Percentiles rank a stretch among this genome's conserved stretches.
Evolutionary conservation across 2,329 filamentous ascomycete genomes (phyloP).

Genomic region (Aspergillus costaricaensis): DNA sequence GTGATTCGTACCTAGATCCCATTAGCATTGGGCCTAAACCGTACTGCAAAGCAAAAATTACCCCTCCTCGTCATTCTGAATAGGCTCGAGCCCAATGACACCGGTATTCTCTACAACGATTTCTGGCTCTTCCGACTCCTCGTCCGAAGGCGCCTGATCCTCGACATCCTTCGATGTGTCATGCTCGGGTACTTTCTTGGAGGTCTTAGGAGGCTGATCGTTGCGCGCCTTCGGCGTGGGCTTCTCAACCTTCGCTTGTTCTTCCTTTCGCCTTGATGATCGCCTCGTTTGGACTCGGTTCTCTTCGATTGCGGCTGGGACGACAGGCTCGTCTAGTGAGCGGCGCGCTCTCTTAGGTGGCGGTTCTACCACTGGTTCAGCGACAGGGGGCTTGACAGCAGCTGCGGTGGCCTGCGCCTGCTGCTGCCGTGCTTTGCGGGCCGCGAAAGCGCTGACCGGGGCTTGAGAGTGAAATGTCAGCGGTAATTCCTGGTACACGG

Average conservation of each 20-base stretch:
- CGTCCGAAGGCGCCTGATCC: conserved; percentile 18
- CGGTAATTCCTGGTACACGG: background rate
- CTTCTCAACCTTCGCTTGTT: conserved; percentile 16
- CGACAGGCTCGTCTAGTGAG: conserved; percentile 26
- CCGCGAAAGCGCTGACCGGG: conserved; percentile 46
- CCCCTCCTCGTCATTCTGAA: conserved; percentile 31
- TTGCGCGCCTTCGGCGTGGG: conserved; percentile 12
- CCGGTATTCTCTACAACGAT: conserved; percentile 22
- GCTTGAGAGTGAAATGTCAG: conserved; percentile 24
- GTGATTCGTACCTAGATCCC: conserved; percentile 33
- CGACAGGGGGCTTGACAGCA: conserved; percentile 21
- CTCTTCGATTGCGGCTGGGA: conserved; percentile 18
- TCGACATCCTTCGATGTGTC: background rate
- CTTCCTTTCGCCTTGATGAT: conserved; percentile 24
- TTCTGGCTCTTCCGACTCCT: conserved; percentile 22
- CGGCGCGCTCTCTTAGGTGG: conserved; percentile 38
- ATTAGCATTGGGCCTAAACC: conserved; percentile 17
- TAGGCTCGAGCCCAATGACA: conserved; percentile 26
- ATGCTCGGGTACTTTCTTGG: background rate
- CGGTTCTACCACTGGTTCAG: conserved; percentile 30
- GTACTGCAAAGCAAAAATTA: conserved; percentile 8
- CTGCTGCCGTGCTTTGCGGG: conserved; percentile 45
- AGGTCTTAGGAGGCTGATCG: conserved; percentile 7
- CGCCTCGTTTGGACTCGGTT: conserved; percentile 20
- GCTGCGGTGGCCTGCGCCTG: conserved; percentile 27